Evolutionary conservation across 139 green algal species (phyloP).

Genomic region (Chlamydomonas applanata): DNA sequence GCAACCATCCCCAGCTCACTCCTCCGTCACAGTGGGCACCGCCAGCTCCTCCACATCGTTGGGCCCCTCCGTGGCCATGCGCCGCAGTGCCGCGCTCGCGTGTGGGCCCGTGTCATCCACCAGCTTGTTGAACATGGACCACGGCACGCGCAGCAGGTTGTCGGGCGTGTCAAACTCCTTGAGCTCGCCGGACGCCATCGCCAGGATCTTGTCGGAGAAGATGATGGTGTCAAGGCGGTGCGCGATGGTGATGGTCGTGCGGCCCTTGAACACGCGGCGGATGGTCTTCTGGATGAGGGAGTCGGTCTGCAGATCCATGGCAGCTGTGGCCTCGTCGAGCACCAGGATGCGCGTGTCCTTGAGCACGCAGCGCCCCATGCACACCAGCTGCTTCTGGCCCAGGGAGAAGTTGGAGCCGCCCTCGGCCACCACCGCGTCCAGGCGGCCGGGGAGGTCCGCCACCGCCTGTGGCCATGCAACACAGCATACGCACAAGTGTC

Average conservation of each 20-base stretch:
- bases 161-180: conserved; percentile 37
- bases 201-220: conserved; percentile 52
- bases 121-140: conserved; percentile 7
- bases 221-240: conserved; percentile 66
- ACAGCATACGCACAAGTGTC: neutral
- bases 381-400: conserved; percentile 95
- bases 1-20: no score
- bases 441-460: conserved; percentile 57
- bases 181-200: conserved; percentile 38
- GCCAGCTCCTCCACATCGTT: neutral
- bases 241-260: conserved; percentile 56
- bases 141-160: neutral
- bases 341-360: conserved; percentile 63
- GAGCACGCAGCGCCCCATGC: conserved; percentile 68
- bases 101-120: conserved; percentile 4
- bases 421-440: conserved; percentile 77
- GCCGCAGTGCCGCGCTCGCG: neutral
- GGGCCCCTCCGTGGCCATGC: conserved; percentile 13
- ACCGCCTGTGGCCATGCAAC: conserved; percentile 1
- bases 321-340: conserved; percentile 78
- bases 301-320: conserved; percentile 64
- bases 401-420: conserved; percentile 84
- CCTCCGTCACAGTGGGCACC: no score
- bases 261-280: conserved; percentile 41
- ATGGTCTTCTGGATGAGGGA: conserved; percentile 57